These are phyloP conservation scores for Cutaneotrichosporon sp. DNA, from an alignment of 1,284 basidiomycete genomes.

Conservation along the genomic window DNA sequence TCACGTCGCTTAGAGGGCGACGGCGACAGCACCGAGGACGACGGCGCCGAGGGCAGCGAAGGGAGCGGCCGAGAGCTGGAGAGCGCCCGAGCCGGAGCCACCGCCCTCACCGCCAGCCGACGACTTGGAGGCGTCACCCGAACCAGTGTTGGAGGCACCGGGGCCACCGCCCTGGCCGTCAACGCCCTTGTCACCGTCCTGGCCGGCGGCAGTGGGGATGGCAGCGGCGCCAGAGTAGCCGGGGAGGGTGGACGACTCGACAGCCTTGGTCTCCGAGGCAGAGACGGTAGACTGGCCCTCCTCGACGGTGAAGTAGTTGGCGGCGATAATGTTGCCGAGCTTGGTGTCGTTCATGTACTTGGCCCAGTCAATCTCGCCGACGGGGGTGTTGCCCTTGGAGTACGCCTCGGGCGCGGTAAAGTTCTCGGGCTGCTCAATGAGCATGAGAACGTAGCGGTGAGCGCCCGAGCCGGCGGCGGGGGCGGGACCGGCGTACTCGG, in stretches of 20 bases:
- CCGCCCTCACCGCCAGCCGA: slow-evolving; percentile 2
- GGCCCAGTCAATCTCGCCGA: slow-evolving; percentile 56
- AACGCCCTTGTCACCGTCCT: slow-evolving; percentile 15
- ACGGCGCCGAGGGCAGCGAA: slow-evolving; percentile 13
- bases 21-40: neutral
- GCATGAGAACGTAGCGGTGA: slow-evolving; percentile 55
- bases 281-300: slow-evolving; percentile 57
- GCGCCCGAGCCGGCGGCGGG: slow-evolving; percentile 63
- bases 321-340: slow-evolving; percentile 43
- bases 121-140: slow-evolving; percentile 1
- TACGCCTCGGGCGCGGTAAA: slow-evolving; percentile 62
- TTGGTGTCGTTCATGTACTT: slow-evolving; percentile 38
- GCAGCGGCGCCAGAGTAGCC: slow-evolving; percentile 44
- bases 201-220: slow-evolving; percentile 23
- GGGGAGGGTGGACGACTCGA: slow-evolving; percentile 2
- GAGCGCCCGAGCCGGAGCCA: neutral
- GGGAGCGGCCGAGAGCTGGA: slow-evolving; percentile 21
- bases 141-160: neutral
- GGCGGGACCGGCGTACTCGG: slow-evolving; percentile 66
- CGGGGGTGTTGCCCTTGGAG: slow-evolving; percentile 53
- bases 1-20: slow-evolving; percentile 12
- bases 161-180: slow-evolving; percentile 9
- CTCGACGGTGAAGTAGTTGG: slow-evolving; percentile 67
- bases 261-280: neutral
- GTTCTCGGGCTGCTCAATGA: slow-evolving; percentile 30